Evolutionary conservation across 2,329 filamentous ascomycete genomes (phyloP).

Genomic region (Fusarium scirpi): DNA sequence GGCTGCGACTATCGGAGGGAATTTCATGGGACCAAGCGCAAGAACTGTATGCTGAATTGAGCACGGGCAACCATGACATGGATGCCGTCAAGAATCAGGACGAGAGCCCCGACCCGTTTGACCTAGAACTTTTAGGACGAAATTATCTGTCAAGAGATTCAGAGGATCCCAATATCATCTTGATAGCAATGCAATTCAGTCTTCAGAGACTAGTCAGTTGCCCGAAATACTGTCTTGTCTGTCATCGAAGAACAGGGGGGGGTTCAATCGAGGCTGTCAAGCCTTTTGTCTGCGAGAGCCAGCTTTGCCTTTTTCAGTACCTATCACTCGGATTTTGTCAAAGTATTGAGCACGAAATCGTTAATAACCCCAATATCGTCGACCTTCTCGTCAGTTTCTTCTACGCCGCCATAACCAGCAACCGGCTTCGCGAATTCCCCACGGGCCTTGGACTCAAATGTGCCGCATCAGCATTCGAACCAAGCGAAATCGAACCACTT

Average conservation of each 20-base stretch:
- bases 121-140: constrained; percentile 35
- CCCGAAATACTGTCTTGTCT: constrained; percentile 88
- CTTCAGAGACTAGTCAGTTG: constrained; percentile 83
- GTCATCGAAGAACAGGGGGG: constrained; percentile 74
- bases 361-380: constrained; percentile 82
- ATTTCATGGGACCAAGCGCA: constrained; percentile 69
- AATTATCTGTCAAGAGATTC: constrained; percentile 51
- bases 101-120: constrained; percentile 14
- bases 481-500: not conserved
- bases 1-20: constrained; percentile 63
- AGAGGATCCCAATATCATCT: constrained; percentile 61
- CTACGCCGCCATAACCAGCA: constrained; percentile 66
- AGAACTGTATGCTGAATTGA: constrained; percentile 18
- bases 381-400: constrained; percentile 88
- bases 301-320: constrained; percentile 88
- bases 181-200: constrained; percentile 78
- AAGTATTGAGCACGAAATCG: constrained; percentile 85
- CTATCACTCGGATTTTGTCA: constrained; percentile 87
- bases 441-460: constrained; percentile 56
- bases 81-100: not conserved
- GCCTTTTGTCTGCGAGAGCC: constrained; percentile 81
- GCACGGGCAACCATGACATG: constrained; percentile 12
- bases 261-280: constrained; percentile 75
- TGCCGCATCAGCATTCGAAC: constrained; percentile 31
- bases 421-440: constrained; percentile 59